Evolutionary conservation across 2,329 filamentous ascomycete genomes (phyloP).

Genomic region (Colletotrichum sp.): DNA sequence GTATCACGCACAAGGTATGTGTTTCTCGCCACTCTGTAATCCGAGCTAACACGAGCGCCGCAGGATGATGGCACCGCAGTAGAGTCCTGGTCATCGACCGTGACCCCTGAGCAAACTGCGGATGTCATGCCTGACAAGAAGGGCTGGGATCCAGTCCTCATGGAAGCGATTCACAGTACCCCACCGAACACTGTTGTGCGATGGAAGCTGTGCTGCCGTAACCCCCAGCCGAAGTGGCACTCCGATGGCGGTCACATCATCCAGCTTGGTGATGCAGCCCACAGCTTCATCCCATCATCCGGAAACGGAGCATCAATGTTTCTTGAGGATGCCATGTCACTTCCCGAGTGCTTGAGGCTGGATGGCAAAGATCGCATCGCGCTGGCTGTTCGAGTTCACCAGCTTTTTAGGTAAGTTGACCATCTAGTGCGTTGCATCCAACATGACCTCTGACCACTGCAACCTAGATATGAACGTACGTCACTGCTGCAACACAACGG

Average conservation of each 20-base stretch:
- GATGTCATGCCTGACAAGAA: background rate
- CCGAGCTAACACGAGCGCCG: background rate
- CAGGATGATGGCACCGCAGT: background rate
- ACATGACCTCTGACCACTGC: background rate
- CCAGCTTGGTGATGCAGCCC: conserved; percentile 24
- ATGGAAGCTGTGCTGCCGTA: conserved; percentile 18
- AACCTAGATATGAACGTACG: background rate
- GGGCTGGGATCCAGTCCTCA: background rate
- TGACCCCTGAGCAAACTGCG: background rate
- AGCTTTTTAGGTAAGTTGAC: background rate
- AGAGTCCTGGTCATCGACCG: background rate
- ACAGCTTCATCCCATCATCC: conserved; percentile 23
- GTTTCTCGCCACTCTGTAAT: background rate
- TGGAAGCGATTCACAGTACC: background rate
- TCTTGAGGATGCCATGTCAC: conserved; percentile 22
- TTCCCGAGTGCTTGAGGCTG: conserved; percentile 4
- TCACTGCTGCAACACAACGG: background rate
- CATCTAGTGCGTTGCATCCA: background rate
- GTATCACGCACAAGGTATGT: background rate
- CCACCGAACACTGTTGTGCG: background rate
- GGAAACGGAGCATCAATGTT: conserved; percentile 22
- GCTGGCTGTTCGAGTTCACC: background rate
- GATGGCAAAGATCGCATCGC: background rate
- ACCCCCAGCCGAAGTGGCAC: conserved; percentile 17
- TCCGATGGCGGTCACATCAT: conserved; percentile 19